A percentile compares a stretch with the other conserved stretches of the same genome.
Conservation (phyloP, 441 rosid genomes). For the Syzygium malaccense region DNA sequence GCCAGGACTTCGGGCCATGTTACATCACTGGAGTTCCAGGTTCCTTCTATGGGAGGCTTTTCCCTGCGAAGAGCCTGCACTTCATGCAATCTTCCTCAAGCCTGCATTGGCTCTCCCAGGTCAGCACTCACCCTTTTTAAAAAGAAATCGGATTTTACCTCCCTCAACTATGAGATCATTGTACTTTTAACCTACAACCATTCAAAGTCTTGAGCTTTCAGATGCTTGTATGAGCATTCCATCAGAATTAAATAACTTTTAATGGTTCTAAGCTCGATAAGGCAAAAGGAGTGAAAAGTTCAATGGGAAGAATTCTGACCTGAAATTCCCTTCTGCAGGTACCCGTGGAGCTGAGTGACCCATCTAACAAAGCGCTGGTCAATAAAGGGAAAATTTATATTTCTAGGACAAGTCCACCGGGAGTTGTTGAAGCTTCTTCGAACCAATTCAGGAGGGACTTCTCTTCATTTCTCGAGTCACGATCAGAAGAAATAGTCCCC, state of each 20-base stretch:
- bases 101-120: conserved; percentile 55
- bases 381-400: conserved; percentile 39
- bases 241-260: background rate
- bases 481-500: conserved; percentile 22
- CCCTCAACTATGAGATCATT: background rate
- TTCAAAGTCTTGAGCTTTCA: background rate
- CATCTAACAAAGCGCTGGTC: background rate
- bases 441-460: conserved; percentile 35
- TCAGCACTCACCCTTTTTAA: background rate
- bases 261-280: background rate
- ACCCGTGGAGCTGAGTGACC: conserved; percentile 23
- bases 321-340: conserved; percentile 13
- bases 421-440: conserved; percentile 18
- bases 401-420: conserved; percentile 31
- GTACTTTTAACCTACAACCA: background rate
- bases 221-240: background rate
- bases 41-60: conserved; percentile 28
- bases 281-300: background rate
- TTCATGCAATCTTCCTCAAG: conserved; percentile 34
- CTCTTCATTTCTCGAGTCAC: conserved; percentile 21
- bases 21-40: conserved; percentile 32
- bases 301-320: background rate
- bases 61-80: conserved; percentile 24
- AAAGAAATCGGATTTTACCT: background rate
- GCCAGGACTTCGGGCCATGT: conserved; percentile 19